Percentiles rank a stretch among this genome's conserved stretches.
Conservation (phyloP, 495 filamentous ascomycete genomes). For the Annulohypoxylon bovei region DNA sequence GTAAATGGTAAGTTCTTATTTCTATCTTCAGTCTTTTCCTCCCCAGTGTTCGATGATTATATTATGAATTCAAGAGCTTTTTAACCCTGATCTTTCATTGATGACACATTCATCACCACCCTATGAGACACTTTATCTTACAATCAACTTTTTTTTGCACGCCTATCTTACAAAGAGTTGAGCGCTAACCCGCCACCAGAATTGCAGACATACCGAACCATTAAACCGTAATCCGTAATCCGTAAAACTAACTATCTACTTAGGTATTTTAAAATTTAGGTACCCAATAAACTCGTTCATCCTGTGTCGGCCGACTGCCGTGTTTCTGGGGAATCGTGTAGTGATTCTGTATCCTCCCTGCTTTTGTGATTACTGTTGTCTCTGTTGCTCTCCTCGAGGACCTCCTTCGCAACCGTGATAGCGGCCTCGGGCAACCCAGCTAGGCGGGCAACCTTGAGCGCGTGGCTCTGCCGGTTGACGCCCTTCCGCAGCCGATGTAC, state of each 20-base stretch:
- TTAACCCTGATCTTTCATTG: conserved; percentile 64
- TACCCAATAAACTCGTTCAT: neutral
- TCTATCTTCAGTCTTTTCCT: conserved; percentile 15
- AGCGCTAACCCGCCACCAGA: conserved; percentile 45
- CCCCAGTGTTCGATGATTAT: conserved; percentile 61
- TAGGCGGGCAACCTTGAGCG: conserved; percentile 88
- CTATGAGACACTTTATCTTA: conserved; percentile 57
- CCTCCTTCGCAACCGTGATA: conserved; percentile 63
- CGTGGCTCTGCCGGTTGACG: conserved; percentile 87
- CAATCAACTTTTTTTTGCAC: conserved; percentile 22
- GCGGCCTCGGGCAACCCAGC: conserved; percentile 76
- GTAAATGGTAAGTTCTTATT: conserved; percentile 58
- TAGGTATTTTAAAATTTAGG: too few relatives aligned
- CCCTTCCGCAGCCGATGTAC: conserved; percentile 82
- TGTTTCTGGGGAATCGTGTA: conserved; percentile 23
- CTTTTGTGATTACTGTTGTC: neutral
- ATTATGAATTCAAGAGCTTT: conserved; percentile 62
- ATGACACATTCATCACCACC: conserved; percentile 59
- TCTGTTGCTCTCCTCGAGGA: conserved; percentile 44
- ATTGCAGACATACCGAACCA: neutral
- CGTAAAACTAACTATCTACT: neutral
- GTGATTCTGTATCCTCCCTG: conserved; percentile 8
- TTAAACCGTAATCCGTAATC: conserved; percentile 6
- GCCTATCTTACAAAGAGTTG: conserved; percentile 37
- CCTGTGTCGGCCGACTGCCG: neutral